Evolutionary conservation across 2,329 filamentous ascomycete genomes (phyloP).

Genomic region (Colletotrichum camelliae): DNA sequence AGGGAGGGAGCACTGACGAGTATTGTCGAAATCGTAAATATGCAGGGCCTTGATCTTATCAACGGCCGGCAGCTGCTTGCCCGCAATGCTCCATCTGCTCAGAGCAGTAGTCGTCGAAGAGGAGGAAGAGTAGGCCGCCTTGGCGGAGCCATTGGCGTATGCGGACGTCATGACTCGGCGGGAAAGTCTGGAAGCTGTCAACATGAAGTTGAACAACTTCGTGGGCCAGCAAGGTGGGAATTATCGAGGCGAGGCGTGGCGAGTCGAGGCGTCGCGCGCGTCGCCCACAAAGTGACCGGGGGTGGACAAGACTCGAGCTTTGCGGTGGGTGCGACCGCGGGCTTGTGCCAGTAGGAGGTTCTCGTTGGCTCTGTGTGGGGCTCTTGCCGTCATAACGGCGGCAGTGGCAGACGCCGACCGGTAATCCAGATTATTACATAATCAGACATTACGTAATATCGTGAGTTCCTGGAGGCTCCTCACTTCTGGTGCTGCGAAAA

Average conservation of each 20-base stretch:
- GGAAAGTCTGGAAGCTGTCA: slow-evolving; percentile 23
- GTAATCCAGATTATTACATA: neutral
- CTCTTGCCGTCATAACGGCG: neutral
- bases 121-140: slow-evolving; percentile 11
- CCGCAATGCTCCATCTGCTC: slow-evolving; percentile 82
- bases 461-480: neutral
- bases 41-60: slow-evolving; percentile 80
- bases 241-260: slow-evolving; percentile 2
- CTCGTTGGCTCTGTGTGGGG: neutral
- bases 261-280: slow-evolving; percentile 3
- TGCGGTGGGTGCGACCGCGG: neutral
- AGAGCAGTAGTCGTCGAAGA: slow-evolving; percentile 72
- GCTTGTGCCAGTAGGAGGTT: slow-evolving; percentile 15
- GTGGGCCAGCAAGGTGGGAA: neutral
- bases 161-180: slow-evolving; percentile 24
- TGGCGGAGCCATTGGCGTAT: slow-evolving; percentile 23
- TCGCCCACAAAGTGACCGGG: neutral
- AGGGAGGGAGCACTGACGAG: slow-evolving; percentile 53
- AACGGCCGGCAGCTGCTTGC: slow-evolving; percentile 68
- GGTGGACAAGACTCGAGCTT: slow-evolving; percentile 3
- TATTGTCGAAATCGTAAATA: slow-evolving; percentile 98
- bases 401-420: neutral
- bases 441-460: neutral
- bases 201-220: slow-evolving; percentile 19
- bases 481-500: neutral